A percentile compares a stretch with the other conserved stretches of the same genome.
Evolutionary conservation across 345 rosid species (phyloP).

Genomic region (Laguncularia racemosa): DNA sequence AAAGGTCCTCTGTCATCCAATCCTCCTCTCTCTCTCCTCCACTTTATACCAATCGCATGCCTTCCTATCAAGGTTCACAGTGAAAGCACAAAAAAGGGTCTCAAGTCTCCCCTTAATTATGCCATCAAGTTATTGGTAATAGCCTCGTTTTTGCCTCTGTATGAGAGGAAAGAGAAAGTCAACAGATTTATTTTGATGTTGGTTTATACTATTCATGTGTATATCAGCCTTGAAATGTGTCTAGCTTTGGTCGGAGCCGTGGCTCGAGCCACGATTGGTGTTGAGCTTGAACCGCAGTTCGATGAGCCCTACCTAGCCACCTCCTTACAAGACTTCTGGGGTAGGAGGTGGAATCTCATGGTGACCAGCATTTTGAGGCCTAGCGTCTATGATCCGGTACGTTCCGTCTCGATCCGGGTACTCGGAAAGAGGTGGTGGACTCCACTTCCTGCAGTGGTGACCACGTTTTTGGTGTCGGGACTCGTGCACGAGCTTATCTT

Average conservation of each 20-base stretch:
- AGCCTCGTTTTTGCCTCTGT: conserved; percentile 6
- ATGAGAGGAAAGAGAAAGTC: conserved; percentile 8
- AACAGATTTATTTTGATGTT: neutral
- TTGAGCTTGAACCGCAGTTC: conserved; percentile 34
- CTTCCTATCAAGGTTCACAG: conserved; percentile 18
- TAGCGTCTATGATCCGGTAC: conserved; percentile 12
- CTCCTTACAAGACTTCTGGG: conserved; percentile 33
- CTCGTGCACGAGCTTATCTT: conserved; percentile 23
- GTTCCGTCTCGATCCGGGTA: neutral
- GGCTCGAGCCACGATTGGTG: conserved; percentile 9
- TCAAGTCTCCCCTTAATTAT: conserved; percentile 13
- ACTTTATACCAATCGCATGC: conserved; percentile 15
- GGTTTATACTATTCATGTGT: conserved; percentile 14
- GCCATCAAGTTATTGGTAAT: conserved; percentile 8
- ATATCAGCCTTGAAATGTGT: conserved; percentile 16
- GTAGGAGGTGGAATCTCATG: conserved; percentile 28
- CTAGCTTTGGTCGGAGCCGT: conserved; percentile 7
- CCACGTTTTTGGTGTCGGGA: conserved; percentile 10
- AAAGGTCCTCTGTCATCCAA: conserved; percentile 23
- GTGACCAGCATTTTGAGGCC: conserved; percentile 27
- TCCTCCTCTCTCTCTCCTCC: conserved; percentile 8
- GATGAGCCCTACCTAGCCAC: conserved; percentile 24
- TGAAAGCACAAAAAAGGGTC: conserved; percentile 5
- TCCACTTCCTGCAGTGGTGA: neutral
- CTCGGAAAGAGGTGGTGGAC: conserved; percentile 3